Evolutionary conservation across 2,329 filamentous ascomycete species (phyloP).

Genomic region (Monosporascus cannonballus): DNA sequence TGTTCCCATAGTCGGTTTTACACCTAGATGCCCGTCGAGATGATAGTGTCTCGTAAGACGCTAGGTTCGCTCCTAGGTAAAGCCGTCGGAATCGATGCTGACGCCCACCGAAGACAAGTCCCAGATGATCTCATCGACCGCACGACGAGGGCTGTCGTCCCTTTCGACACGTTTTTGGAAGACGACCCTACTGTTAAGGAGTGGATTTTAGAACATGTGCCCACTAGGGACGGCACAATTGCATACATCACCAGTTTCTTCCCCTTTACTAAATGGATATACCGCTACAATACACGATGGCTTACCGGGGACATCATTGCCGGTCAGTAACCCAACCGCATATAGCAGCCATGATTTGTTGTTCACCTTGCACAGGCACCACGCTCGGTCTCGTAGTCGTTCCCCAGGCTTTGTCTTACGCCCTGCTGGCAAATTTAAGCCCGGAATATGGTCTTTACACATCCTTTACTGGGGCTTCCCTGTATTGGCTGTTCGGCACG

Average conservation of each 20-base stretch:
- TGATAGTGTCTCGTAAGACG: neutral
- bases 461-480: constrained; percentile 71
- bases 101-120: neutral
- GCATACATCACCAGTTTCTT: constrained; percentile 51
- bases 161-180: constrained; percentile 60
- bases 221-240: constrained; percentile 37
- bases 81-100: constrained; percentile 4
- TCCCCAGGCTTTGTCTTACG: constrained; percentile 77
- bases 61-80: neutral
- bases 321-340: constrained; percentile 34
- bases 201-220: constrained; percentile 52
- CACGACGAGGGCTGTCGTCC: constrained; percentile 1
- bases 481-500: constrained; percentile 81
- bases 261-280: constrained; percentile 64
- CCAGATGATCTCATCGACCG: constrained; percentile 1
- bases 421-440: constrained; percentile 60
- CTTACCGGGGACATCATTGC: constrained; percentile 67
- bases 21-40: too few relatives aligned
- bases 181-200: constrained; percentile 60
- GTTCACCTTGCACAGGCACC: constrained; percentile 29
- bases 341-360: neutral
- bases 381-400: constrained; percentile 72
- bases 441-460: constrained; percentile 73
- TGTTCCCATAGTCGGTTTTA: too few relatives aligned
- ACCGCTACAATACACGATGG: constrained; percentile 67